Conservation (phyloP, 108 stramenopile species). For the Fragilaria crotonensis region DNA sequence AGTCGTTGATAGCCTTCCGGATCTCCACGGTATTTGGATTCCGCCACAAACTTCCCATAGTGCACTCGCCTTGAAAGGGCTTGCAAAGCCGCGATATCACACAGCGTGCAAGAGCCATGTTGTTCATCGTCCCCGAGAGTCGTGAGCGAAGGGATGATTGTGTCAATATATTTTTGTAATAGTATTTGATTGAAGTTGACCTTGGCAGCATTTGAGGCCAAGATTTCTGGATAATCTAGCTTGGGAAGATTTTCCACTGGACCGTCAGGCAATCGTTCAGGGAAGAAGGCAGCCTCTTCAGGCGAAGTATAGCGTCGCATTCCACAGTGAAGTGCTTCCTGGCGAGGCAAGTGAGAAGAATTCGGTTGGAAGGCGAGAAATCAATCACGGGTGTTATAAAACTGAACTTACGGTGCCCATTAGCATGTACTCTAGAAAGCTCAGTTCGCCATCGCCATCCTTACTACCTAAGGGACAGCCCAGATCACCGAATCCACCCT, state of each 20-base stretch:
- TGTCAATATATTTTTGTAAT: constrained; percentile 69
- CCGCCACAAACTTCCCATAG: constrained; percentile 97
- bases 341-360: background rate
- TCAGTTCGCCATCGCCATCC: constrained; percentile 27
- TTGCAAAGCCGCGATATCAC: constrained; percentile 87
- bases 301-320: constrained; percentile 97
- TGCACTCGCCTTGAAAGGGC: constrained; percentile 91
- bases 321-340: constrained; percentile 86
- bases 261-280: constrained; percentile 63
- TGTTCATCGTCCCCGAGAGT: constrained; percentile 93
- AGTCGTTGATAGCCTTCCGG: constrained; percentile 82
- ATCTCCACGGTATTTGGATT: constrained; percentile 87
- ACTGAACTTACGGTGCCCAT: constrained; percentile 69
- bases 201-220: constrained; percentile 48
- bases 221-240: constrained; percentile 70
- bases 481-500: constrained; percentile 56
- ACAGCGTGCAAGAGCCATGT: constrained; percentile 85
- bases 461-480: constrained; percentile 40
- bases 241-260: constrained; percentile 54
- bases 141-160: constrained; percentile 74
- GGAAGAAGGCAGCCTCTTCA: constrained; percentile 97
- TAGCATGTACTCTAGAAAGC: constrained; percentile 92
- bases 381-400: background rate
- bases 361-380: background rate
- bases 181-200: constrained; percentile 89